These are phyloP conservation scores for Pichia sp. DNA, from an alignment of 1,139 yeast species.

Conservation along the genomic window DNA sequence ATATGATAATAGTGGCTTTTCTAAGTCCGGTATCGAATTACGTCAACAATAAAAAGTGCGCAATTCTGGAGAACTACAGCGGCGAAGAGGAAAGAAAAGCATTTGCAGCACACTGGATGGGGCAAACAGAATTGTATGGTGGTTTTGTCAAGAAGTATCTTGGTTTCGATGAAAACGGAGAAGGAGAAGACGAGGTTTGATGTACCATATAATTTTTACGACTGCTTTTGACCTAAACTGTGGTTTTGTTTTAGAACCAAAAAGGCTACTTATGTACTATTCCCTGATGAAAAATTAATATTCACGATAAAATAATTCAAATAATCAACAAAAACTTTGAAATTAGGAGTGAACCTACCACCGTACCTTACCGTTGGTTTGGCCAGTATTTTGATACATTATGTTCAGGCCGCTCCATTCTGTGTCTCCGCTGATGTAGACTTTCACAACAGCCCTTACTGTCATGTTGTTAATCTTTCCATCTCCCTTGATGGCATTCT, in stretches of 20 bases:
- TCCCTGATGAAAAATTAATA: background rate
- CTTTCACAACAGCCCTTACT: slow-evolving; percentile 37
- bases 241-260: too few species aligned
- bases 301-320: too few species aligned
- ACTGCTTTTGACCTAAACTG: background rate
- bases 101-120: slow-evolving; percentile 19
- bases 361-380: slow-evolving; percentile 10
- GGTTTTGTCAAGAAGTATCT: slow-evolving; percentile 18
- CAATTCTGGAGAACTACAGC: slow-evolving; percentile 16
- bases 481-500: slow-evolving; percentile 47
- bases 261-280: background rate
- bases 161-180: slow-evolving; percentile 10
- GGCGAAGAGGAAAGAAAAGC: slow-evolving; percentile 16
- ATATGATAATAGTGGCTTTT: slow-evolving; percentile 19
- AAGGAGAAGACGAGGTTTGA: slow-evolving; percentile 7
- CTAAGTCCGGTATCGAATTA: slow-evolving; percentile 18
- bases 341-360: slow-evolving; percentile 5
- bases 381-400: slow-evolving; percentile 7
- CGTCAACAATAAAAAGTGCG: slow-evolving; percentile 19
- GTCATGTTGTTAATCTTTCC: slow-evolving; percentile 39
- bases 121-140: slow-evolving; percentile 18
- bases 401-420: slow-evolving; percentile 10
- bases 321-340: too few species aligned
- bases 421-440: slow-evolving; percentile 33
- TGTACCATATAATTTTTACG: background rate